Evolutionary conservation across 352 stramenopile genomes (phyloP).

Genomic region (Phytopythium delawarense): DNA sequence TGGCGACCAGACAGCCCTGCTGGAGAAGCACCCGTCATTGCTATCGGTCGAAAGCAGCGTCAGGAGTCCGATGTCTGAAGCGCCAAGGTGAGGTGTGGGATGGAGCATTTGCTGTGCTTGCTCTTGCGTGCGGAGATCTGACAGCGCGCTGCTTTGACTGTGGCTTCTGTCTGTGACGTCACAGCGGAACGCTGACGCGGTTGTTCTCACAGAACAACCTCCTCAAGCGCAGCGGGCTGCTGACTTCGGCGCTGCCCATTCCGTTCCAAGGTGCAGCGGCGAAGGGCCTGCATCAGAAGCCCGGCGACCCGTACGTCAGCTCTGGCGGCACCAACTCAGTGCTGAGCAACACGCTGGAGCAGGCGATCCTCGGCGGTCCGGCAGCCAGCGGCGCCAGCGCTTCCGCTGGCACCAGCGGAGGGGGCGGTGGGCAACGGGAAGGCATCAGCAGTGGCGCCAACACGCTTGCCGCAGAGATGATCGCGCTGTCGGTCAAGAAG

Average conservation of each 20-base stretch:
- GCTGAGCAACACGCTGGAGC: constrained; percentile 58
- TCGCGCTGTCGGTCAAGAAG: constrained; percentile 65
- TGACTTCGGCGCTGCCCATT: constrained; percentile 28
- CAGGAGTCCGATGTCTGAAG: constrained; percentile 28
- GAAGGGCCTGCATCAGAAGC: constrained; percentile 33
- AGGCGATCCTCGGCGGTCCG: constrained; percentile 53
- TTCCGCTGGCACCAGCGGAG: constrained; percentile 7
- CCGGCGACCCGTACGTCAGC: constrained; percentile 43
- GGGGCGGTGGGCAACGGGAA: constrained; percentile 16
- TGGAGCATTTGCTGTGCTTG: background rate
- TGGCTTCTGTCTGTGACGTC: constrained; percentile 13
- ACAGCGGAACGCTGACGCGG: constrained; percentile 45
- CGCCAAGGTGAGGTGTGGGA: constrained; percentile 9
- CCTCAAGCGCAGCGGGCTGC: constrained; percentile 41
- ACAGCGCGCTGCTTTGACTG: background rate
- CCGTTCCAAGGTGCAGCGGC: constrained; percentile 8
- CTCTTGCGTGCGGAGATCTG: background rate
- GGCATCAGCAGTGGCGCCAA: constrained; percentile 27
- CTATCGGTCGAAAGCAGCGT: constrained; percentile 32
- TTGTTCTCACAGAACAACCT: constrained; percentile 57
- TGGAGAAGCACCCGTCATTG: constrained; percentile 25
- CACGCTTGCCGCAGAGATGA: constrained; percentile 70
- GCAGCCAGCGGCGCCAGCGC: constrained; percentile 7
- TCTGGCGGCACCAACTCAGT: constrained; percentile 23
- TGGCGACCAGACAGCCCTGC: constrained; percentile 19